Evolutionary conservation across 495 filamentous ascomycete species (phyloP), one percentile per base, ranked within the genome.

Genomic region (Aspergillus sparsus): DNA sequence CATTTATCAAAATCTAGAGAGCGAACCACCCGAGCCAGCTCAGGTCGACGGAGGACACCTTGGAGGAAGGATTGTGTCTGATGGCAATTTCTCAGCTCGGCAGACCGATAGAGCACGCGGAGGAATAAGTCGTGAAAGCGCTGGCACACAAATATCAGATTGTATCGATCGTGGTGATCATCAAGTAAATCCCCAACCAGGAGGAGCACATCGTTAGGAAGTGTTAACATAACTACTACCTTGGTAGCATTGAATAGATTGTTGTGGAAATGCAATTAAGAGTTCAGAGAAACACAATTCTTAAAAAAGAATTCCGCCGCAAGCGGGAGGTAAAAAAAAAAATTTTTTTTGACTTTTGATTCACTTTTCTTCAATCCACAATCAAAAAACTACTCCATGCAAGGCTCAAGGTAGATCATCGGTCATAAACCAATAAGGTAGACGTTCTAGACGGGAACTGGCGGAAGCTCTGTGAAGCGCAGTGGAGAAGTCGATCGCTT

Each of bases 141-240:
- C 8, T 35, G 65, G 42, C 60, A 73, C 16, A 70, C 67, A 39
- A 76, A 67, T 33, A 72, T 36, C n/a, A 73, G 65, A 33, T 74
- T 71, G 58, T 67, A 70, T 16, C 73, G 62, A 21, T 76, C 71
- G 35, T 33, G 27, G 32, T 67, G 66, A 7, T 62, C 41, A 39
- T 76, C 64, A 21, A 73, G 31, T 3, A 59, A 66, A 39, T 74
- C 73, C 39, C 70, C 73, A 34, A 73, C 54, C 39, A 74, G 57
- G 53, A 68, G 60, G 18, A 76, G 62, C 49, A 76, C 57, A 45
- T 76, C 73, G 58, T 72, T 69, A 13, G 70, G 65, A 33, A 74
- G 62, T 6, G 42, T 10, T 16, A 44, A 45, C 33, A 51, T 51
- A 15, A 32, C 31, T 10, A 51, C 49, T 51, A 34, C 49, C 49